phyloP scores from a whole-genome alignment of 2,329 filamentous ascomycete genomes.

The Madurella fahalii region DNA sequence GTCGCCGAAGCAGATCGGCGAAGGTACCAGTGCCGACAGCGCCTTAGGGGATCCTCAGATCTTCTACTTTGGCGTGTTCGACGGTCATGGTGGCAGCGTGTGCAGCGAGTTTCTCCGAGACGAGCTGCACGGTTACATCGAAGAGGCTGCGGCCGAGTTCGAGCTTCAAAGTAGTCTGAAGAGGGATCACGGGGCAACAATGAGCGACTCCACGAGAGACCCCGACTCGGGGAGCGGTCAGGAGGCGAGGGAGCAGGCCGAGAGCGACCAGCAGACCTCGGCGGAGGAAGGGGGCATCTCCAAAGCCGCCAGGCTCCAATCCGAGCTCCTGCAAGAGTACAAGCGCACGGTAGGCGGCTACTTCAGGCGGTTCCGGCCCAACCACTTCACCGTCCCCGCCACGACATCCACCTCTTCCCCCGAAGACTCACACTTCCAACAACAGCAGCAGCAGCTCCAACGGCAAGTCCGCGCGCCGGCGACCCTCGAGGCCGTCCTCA shows the following conservation, averaged over 20 bases:
- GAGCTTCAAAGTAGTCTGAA: conserved; percentile 72
- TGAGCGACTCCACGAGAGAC: conserved; percentile 11
- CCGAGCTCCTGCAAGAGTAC: conserved; percentile 70
- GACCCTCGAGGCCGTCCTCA: conserved; percentile 72
- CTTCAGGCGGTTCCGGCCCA: conserved; percentile 83
- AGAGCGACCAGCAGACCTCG: conserved; percentile 33
- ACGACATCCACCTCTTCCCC: conserved; percentile 21
- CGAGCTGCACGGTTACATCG: conserved; percentile 82
- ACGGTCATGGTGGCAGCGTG: conserved; percentile 87
- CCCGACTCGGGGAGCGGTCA: neutral
- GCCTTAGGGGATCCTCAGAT: conserved; percentile 87
- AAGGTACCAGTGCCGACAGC: conserved; percentile 67
- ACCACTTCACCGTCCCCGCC: conserved; percentile 57
- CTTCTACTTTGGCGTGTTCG: conserved; percentile 96
- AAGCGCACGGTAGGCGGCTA: conserved; percentile 86
- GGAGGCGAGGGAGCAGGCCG: neutral
- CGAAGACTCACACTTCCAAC: neutral
- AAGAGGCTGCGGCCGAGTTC: conserved; percentile 73
- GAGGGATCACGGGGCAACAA: conserved; percentile 32
- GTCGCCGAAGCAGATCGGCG: conserved; percentile 43
- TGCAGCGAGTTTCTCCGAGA: conserved; percentile 85
- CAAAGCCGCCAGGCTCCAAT: conserved; percentile 66
- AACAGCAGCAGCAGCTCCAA: neutral
- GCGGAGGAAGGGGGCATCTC: conserved; percentile 48
- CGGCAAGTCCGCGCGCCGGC: conserved; percentile 34